phyloP scores from a whole-genome alignment of 257 asterid genomes.

The Rehmannia glutinosa region DNA sequence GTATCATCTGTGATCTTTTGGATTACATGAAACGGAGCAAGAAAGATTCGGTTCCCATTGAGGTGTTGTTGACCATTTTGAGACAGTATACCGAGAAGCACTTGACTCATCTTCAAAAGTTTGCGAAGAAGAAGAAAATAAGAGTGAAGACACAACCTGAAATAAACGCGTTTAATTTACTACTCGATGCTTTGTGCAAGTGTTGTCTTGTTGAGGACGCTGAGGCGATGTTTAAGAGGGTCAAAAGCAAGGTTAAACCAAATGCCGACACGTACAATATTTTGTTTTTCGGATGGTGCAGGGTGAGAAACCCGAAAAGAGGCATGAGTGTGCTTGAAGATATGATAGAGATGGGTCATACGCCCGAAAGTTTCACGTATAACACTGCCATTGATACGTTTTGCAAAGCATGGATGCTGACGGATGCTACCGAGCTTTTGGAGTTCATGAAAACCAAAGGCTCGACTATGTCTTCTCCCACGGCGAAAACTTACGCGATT shows the following conservation, averaged over 20 bases:
- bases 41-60: constrained; percentile 60
- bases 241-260: constrained; percentile 59
- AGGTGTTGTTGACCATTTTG: constrained; percentile 56
- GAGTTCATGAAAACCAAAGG: constrained; percentile 78
- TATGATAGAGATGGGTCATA: constrained; percentile 65
- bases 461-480: constrained; percentile 82
- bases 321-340: constrained; percentile 70
- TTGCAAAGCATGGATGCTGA: constrained; percentile 82
- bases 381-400: constrained; percentile 86
- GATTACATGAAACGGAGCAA: constrained; percentile 76
- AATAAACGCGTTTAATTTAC: constrained; percentile 66
- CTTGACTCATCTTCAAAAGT: constrained; percentile 80
- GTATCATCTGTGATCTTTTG: constrained; percentile 77
- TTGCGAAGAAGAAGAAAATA: constrained; percentile 80
- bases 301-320: constrained; percentile 71
- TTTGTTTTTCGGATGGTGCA: constrained; percentile 89
- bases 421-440: constrained; percentile 67
- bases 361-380: constrained; percentile 76
- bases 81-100: constrained; percentile 74
- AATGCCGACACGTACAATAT: constrained; percentile 76
- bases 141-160: constrained; percentile 92
- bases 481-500: constrained; percentile 76
- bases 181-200: constrained; percentile 87
- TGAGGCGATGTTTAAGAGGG: constrained; percentile 59
- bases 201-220: constrained; percentile 88